Evolutionary conservation across 495 filamentous ascomycete genomes (phyloP), one percentile per base, ranked within the genome.

Genomic region (Letharia lupina): DNA sequence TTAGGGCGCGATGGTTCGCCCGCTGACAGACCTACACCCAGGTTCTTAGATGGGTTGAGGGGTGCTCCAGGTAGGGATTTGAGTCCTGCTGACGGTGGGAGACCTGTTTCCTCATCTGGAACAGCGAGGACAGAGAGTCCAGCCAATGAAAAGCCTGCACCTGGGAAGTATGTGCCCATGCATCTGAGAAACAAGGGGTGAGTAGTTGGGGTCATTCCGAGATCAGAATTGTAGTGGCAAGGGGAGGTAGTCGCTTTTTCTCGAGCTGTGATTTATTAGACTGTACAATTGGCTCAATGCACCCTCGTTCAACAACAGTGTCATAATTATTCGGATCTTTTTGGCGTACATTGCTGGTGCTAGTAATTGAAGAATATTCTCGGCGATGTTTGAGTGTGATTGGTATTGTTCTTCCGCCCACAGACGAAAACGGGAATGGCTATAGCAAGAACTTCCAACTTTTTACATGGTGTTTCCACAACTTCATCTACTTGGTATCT

Each of bases 151-250:
- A 72, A 64, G 37, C 69, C 69, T 54, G 68, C 77, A n/a, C 61
- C 75, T 41, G 76, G 76, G 44, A 75, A 75, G 45, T 80, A 75
- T 61, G 72, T 78, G 18, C 78, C 78, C 61, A 73, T 74, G 64
- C 73, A 75, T 64, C 11, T 71, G 60, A 76, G 78, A 65, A 79
- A 81, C 28, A 72, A 72, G 52, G 61, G 70, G 48, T 67, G 59
- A 67, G 33, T n/a, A 47, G 5, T 33, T 12, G n/a, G 52, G 39
- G 16, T 54, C 23, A 54, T 8, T 5, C 12, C 5, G 50, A 54
- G 23, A 54, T 11, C 4, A 12, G 5, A 33, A 31, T 33, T 54
- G 50, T 31, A 31, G 23, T 54, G 50, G 23, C 50, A 16, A 64
- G 23, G 42, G 48, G 28, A 33, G 18, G 40, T 12, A 41, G 13